Evolutionary conservation across 306 rosid genomes (phyloP).

Genomic region (Prunus davidiana): DNA sequence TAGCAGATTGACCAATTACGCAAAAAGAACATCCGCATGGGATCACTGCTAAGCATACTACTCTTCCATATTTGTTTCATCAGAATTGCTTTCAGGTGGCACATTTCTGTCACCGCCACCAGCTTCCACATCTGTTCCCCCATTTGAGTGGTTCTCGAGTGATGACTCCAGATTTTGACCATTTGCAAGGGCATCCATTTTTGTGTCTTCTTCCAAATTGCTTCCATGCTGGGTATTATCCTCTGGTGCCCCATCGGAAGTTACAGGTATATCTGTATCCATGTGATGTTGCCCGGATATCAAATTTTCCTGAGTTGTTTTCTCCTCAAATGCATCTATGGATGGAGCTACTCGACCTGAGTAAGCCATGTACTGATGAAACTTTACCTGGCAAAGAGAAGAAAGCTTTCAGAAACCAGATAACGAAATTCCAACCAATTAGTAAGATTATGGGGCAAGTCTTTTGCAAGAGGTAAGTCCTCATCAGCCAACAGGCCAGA

Average conservation of each 20-base stretch:
- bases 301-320: conserved; percentile 5
- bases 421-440: neutral
- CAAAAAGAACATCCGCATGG: neutral
- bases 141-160: conserved; percentile 10
- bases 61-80: conserved; percentile 22
- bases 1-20: neutral
- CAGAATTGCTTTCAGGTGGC: conserved; percentile 18
- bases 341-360: conserved; percentile 6
- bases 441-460: neutral
- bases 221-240: neutral
- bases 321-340: neutral
- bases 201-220: conserved; percentile 1
- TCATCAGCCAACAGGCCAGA: neutral
- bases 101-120: neutral
- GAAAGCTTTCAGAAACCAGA: neutral
- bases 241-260: conserved; percentile 1
- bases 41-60: neutral
- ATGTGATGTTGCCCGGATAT: neutral
- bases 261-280: conserved; percentile 8
- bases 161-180: conserved; percentile 12
- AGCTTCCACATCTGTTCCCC: conserved; percentile 2
- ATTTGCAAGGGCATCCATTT: conserved; percentile 7
- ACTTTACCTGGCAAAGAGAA: conserved; percentile 21
- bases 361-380: conserved; percentile 9
- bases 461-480: neutral